A percentile compares a stretch with the other conserved stretches of the same genome.
Evolutionary conservation across 2,329 filamentous ascomycete genomes (phyloP).

Genomic region (Cercospora sp.): DNA sequence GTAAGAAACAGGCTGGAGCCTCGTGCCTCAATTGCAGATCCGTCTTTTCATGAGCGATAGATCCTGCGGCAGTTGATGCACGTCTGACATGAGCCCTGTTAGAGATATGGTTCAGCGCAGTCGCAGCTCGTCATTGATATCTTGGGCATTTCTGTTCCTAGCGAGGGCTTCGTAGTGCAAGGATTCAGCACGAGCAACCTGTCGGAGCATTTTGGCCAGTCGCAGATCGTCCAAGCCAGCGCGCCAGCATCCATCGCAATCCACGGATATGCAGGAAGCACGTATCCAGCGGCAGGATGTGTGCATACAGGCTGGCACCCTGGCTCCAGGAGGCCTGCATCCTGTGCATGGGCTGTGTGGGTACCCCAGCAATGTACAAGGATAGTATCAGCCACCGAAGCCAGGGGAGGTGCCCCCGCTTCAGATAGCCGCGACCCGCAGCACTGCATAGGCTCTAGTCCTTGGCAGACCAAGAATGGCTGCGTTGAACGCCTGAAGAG

Average conservation of each 20-base stretch:
- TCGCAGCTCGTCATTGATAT: constrained; percentile 30
- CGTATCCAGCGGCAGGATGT: constrained; percentile 8
- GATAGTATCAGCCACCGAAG: constrained; percentile 17
- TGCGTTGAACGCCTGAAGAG: constrained; percentile 15
- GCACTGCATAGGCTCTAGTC: constrained; percentile 1
- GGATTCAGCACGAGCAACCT: constrained; percentile 20
- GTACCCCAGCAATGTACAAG: constrained; percentile 13
- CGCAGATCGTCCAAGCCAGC: constrained; percentile 17
- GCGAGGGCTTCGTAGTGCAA: constrained; percentile 24
- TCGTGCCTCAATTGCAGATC: constrained; percentile 29
- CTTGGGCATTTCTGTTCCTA: constrained; percentile 28
- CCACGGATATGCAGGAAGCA: constrained; percentile 14
- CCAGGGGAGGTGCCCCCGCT: constrained; percentile 10
- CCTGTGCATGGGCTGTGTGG: constrained; percentile 6
- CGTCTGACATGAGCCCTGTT: constrained; percentile 30
- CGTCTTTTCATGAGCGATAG: constrained; percentile 26
- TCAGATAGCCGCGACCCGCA: constrained; percentile 12
- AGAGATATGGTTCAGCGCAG: constrained; percentile 17
- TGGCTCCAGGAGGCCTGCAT: constrained; percentile 11
- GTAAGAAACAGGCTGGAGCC: constrained; percentile 26
- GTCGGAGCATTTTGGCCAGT: constrained; percentile 22
- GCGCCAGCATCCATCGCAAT: constrained; percentile 13
- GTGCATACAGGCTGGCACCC: constrained; percentile 5
- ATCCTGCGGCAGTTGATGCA: constrained; percentile 26
- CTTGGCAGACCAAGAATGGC: constrained; percentile 14